A percentile compares a stretch with the other conserved stretches of the same genome.
Evolutionary conservation across 345 rosid species (phyloP).

Genomic region (Corchorus capsularis): DNA sequence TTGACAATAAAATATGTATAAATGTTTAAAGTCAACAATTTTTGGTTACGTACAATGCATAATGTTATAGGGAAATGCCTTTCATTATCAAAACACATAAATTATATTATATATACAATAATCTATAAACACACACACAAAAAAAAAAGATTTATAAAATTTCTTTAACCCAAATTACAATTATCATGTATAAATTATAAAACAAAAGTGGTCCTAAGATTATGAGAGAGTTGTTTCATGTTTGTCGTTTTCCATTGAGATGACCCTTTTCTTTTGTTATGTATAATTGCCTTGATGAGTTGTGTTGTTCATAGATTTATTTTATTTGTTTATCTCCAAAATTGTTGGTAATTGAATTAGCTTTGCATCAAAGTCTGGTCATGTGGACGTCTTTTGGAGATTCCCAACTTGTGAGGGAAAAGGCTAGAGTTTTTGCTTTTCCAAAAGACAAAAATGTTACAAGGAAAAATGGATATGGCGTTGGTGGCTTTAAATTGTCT

Average conservation of each 20-base stretch:
- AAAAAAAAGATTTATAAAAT: background rate
- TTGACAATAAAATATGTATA: background rate
- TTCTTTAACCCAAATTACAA: background rate
- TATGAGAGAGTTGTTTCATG: background rate
- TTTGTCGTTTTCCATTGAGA: background rate
- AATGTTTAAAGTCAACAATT: background rate
- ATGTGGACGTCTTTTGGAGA: slow-evolving; percentile 2
- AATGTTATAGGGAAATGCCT: background rate
- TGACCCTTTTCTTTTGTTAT: background rate
- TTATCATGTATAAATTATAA: background rate
- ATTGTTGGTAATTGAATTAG: background rate
- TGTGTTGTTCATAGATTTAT: too few species aligned
- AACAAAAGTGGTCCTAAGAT: slow-evolving; percentile 12
- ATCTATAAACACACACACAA: too few species aligned
- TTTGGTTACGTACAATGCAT: background rate
- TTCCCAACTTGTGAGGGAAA: background rate
- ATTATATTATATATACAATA: too few species aligned
- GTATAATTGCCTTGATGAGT: too few species aligned
- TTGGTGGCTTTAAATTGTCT: background rate
- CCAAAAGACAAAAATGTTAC: background rate
- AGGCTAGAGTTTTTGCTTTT: background rate
- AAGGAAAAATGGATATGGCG: background rate
- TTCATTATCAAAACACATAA: background rate
- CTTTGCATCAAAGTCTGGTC: background rate
- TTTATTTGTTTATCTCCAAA: background rate